Conservation (phyloP, 1,284 basidiomycete genomes). For the Phellopilus nigrolimitatus region DNA sequence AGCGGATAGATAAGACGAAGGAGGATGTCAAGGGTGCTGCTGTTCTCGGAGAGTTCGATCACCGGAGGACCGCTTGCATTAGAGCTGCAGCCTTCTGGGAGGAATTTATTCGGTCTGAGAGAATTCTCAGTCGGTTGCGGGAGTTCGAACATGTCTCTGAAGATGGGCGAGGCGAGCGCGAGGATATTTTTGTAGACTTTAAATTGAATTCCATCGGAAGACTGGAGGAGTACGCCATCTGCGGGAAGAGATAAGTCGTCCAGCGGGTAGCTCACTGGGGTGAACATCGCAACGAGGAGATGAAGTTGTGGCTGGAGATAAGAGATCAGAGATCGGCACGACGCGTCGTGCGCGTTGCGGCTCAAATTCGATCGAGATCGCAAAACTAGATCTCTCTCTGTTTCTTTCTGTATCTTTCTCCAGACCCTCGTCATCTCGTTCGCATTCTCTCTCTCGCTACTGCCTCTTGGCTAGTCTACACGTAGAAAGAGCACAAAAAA, state of each 20-base stretch:
- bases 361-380: no score
- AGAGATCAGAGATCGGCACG: not conserved
- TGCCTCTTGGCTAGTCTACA: no score
- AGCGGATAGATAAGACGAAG: constrained; percentile 47
- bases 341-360: not conserved
- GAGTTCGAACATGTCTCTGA: constrained; percentile 27
- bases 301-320: not conserved
- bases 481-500: not conserved
- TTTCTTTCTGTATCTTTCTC: no score
- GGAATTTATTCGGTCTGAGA: not conserved
- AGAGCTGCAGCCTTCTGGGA: no score
- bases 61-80: constrained; percentile 33
- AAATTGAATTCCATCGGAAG: constrained; percentile 23
- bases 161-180: constrained; percentile 24
- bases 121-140: constrained; percentile 19
- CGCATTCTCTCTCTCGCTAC: no score
- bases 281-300: not conserved
- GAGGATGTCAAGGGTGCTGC: constrained; percentile 40
- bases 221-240: constrained; percentile 22
- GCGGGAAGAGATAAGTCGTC: constrained; percentile 4
- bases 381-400: no score
- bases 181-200: constrained; percentile 25
- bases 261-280: not conserved
- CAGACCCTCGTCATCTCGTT: no score
- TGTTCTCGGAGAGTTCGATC: constrained; percentile 51